Conservation (phyloP, 75 land plant genomes). For the Isoetes taiwanensis region DNA sequence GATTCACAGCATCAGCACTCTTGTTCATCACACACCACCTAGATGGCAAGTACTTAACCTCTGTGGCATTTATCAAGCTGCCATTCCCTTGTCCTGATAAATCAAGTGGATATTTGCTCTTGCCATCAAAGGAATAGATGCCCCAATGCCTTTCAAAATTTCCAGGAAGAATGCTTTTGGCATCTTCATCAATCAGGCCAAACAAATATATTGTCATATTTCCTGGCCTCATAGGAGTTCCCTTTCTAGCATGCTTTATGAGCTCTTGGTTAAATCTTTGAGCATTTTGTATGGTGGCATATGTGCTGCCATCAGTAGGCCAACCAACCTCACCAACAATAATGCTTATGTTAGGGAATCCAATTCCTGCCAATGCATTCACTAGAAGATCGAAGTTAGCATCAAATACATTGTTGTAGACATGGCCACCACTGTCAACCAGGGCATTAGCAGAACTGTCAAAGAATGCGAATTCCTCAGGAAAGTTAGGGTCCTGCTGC, state of each 20-base stretch:
- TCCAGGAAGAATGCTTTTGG: conserved; percentile 53
- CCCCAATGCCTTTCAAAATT: conserved; percentile 83
- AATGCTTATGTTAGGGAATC: conserved; percentile 33
- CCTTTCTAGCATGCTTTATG: conserved; percentile 25
- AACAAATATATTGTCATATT: conserved; percentile 39
- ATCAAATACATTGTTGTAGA: conserved; percentile 58
- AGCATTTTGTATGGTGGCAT: conserved; percentile 35
- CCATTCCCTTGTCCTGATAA: conserved; percentile 28
- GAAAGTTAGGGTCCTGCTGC: conserved; percentile 35
- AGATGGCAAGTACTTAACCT: conserved; percentile 28
- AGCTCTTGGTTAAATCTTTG: conserved; percentile 41
- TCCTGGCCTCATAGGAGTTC: conserved; percentile 39
- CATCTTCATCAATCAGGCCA: conserved; percentile 50
- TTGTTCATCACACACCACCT: conserved; percentile 46
- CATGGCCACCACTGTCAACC: conserved; percentile 25
- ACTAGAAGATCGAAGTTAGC: conserved; percentile 53
- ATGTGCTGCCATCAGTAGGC: conserved; percentile 57
- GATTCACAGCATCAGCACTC: not conserved
- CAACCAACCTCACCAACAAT: conserved; percentile 69
- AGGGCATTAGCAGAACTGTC: conserved; percentile 19
- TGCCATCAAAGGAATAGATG: conserved; percentile 46
- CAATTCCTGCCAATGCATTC: conserved; percentile 38
- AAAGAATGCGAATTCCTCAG: conserved; percentile 63
- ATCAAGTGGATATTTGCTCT: conserved; percentile 39
- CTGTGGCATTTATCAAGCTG: conserved; percentile 25